Evolutionary conservation across 2,329 filamentous ascomycete species (phyloP).

Genomic region (Aspergillus proliferans): DNA sequence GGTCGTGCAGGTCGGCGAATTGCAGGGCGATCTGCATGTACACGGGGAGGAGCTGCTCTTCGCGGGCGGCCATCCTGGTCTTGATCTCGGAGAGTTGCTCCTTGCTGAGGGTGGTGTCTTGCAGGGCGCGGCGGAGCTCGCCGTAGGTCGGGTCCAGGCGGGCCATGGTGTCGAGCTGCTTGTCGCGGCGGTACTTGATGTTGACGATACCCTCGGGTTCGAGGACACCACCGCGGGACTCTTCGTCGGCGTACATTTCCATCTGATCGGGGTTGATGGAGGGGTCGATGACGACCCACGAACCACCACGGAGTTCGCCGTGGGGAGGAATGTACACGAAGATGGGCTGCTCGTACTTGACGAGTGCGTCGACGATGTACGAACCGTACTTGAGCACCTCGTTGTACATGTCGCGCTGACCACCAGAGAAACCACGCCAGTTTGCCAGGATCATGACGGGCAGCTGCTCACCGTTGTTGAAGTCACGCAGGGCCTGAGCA

Average conservation of each 20-base stretch:
- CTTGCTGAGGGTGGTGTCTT: slow-evolving; percentile 59
- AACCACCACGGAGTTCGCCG: slow-evolving; percentile 95
- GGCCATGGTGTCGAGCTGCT: slow-evolving; percentile 95
- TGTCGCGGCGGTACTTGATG: slow-evolving; percentile 97
- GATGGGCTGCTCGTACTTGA: slow-evolving; percentile 97
- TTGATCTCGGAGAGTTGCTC: slow-evolving; percentile 76
- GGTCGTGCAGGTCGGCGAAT: slow-evolving; percentile 95
- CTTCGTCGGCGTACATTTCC: slow-evolving; percentile 99
- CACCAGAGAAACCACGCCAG: slow-evolving; percentile 99
- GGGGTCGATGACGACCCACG: slow-evolving; percentile 97
- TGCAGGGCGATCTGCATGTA: slow-evolving; percentile 94
- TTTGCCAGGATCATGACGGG: slow-evolving; percentile 99
- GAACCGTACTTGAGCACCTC: slow-evolving; percentile 99
- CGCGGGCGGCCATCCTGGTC: slow-evolving; percentile 73
- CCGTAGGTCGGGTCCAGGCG: slow-evolving; percentile 81
- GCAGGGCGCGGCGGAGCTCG: slow-evolving; percentile 72
- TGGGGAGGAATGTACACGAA: slow-evolving; percentile 98
- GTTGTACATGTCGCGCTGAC: slow-evolving; percentile 99
- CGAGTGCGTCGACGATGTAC: slow-evolving; percentile 95
- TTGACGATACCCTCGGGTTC: slow-evolving; percentile 97
- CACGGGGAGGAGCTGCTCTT: slow-evolving; percentile 83
- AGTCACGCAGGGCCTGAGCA: slow-evolving; percentile 95
- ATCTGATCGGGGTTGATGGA: slow-evolving; percentile 95
- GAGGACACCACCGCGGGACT: slow-evolving; percentile 91
- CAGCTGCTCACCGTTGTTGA: slow-evolving; percentile 97